A percentile compares a stretch with the other conserved stretches of the same genome.
These are phyloP conservation scores for Penicillium sp. DNA, from an alignment of 2,329 filamentous ascomycete genomes.

Conservation along the genomic window DNA sequence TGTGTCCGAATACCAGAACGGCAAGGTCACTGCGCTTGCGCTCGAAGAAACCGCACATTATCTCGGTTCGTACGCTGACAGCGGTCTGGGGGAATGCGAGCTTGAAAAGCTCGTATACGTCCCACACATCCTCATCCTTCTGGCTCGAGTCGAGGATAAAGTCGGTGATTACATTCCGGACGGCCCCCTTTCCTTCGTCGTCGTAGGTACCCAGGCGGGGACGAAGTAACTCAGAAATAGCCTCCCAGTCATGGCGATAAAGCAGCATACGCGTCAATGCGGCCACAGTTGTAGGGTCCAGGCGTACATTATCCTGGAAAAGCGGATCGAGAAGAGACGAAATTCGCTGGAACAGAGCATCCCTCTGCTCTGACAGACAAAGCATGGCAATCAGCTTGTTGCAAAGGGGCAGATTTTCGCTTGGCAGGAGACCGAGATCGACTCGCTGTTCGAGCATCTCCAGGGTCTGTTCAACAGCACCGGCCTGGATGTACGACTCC, in stretches of 20 bases:
- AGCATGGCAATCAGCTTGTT: constrained; percentile 72
- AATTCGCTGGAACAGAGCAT: constrained; percentile 67
- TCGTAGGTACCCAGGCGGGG: constrained; percentile 52
- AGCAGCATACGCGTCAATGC: constrained; percentile 73
- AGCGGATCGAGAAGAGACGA: constrained; percentile 71
- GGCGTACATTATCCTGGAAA: constrained; percentile 64
- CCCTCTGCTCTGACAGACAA: constrained; percentile 52
- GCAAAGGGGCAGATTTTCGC: constrained; percentile 61
- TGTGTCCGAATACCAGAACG: constrained; percentile 82
- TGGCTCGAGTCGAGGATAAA: constrained; percentile 64
- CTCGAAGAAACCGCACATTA: constrained; percentile 81
- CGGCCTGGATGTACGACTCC: constrained; percentile 69
- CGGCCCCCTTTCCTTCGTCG: constrained; percentile 60
- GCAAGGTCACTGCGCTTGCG: constrained; percentile 81
- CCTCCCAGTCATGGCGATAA: constrained; percentile 70
- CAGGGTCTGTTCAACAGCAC: constrained; percentile 63
- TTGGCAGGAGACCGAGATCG: constrained; percentile 53
- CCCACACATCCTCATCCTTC: constrained; percentile 63
- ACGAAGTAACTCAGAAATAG: constrained; percentile 79
- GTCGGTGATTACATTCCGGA: constrained; percentile 64
- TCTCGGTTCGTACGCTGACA: constrained; percentile 61
- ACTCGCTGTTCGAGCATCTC: constrained; percentile 56
- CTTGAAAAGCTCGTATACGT: constrained; percentile 58
- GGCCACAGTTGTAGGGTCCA: constrained; percentile 73
- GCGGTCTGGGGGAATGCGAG: constrained; percentile 62